Base-by-base conservation (phyloP, 805 yeast species). In the Pichia kluyveri region DNA sequence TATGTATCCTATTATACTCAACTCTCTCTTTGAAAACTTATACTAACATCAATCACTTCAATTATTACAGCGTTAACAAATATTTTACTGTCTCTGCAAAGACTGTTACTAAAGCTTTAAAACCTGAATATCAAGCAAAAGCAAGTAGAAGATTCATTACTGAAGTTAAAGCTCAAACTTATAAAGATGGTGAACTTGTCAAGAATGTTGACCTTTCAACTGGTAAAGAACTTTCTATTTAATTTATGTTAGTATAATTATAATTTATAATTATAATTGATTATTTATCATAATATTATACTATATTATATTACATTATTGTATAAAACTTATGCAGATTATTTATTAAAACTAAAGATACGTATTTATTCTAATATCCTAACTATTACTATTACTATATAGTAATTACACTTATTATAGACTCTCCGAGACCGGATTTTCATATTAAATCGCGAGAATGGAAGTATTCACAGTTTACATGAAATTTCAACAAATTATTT, bases 41-140 rank as follows among this genome's bases (percentile, higher is more conserved):
- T 40, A 40, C 42, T 40, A 40, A 40, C 42, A 18, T 14, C 23
- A 26, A 7, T 27, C 17, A 8, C 1, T 8, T 27, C 32, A 30
- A 4, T 18, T 26, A 26, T 36, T 42, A 42, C 54, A 78, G 84
- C 56, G 80, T 84, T 75, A 87, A 86, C 84, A 86, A 83, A 69
- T 91, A 91, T 71, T 76, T 90, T 69, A 79, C 96, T 57, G 77
- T 91, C 64, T 86, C 96, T 63, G 96, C 96, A 63, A 81, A 81
- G 67, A 79, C 95, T 54, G 79, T 88, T 59, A 88, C 97, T 75
- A 74, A 76, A 60, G 83, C 96, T 45, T 79, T 91, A 67, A 91
- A 91, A 76, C 81, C 89, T 55, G 96, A 90, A 62, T 68, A 79
- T 65, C 86, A 84, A 68, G 84, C 79, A 54, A 77, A 73, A 52